Evolutionary conservation across 306 rosid genomes (phyloP).

Genomic region (Pterocarpus macrocarpus): DNA sequence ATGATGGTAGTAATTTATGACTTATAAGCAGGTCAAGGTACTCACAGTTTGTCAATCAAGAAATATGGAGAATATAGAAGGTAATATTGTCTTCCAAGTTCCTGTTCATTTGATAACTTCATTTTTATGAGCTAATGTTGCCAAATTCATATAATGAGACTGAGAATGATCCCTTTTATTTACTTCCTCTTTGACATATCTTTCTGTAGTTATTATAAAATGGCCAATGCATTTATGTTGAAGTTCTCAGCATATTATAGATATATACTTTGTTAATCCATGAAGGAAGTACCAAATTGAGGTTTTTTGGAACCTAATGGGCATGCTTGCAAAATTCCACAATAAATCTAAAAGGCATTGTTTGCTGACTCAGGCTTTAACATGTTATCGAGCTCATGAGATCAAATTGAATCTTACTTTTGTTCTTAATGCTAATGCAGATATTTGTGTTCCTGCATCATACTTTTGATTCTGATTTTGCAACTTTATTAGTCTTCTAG

Average conservation of each 20-base stretch:
- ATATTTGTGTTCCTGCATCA: background rate
- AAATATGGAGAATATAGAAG: conserved; percentile 59
- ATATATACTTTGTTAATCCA: conserved; percentile 10
- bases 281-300: background rate
- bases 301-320: background rate
- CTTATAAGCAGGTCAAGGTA: conserved; percentile 78
- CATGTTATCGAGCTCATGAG: conserved; percentile 1
- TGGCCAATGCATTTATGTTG: background rate
- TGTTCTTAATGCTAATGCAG: conserved; percentile 16
- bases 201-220: too few species aligned
- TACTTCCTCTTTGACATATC: too few species aligned
- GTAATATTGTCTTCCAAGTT: conserved; percentile 50
- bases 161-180: conserved; percentile 33
- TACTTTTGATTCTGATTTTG: conserved; percentile 35
- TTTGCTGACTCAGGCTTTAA: background rate
- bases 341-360: background rate
- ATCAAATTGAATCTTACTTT: conserved; percentile 15
- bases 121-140: background rate
- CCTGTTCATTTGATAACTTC: conserved; percentile 5
- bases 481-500: conserved; percentile 12
- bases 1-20: conserved; percentile 44
- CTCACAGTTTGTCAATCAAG: conserved; percentile 85
- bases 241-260: background rate
- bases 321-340: conserved; percentile 21
- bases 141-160: conserved; percentile 5